phyloP scores from a whole-genome alignment of 2,329 filamentous ascomycete species.

The Neospermospora avenae region DNA sequence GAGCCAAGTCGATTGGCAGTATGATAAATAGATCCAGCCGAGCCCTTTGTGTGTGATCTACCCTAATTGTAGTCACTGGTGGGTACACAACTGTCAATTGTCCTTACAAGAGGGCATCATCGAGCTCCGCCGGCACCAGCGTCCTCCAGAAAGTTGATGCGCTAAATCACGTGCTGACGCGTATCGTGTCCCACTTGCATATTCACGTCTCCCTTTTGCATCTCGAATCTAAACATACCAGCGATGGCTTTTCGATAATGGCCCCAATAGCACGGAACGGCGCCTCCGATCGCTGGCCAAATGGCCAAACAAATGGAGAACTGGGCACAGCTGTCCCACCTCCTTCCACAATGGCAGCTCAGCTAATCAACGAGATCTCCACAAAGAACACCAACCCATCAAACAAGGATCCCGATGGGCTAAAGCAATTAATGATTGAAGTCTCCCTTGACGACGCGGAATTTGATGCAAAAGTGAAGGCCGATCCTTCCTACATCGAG shows the following conservation, averaged over 20 bases:
- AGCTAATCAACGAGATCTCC: constrained; percentile 79
- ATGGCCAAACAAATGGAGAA: constrained; percentile 21
- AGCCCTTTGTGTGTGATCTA: no score
- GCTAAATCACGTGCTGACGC: constrained; percentile 24
- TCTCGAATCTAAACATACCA: constrained; percentile 6
- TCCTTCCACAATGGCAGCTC: constrained; percentile 82
- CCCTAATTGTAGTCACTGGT: no score
- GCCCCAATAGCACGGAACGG: constrained; percentile 19
- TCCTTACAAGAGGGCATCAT: neutral
- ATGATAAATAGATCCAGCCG: no score
- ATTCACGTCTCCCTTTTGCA: neutral
- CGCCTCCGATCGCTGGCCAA: constrained; percentile 6
- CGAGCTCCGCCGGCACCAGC: neutral
- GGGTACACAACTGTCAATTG: no score
- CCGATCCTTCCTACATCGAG: constrained; percentile 16
- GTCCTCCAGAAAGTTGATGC: neutral
- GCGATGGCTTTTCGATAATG: constrained; percentile 29
- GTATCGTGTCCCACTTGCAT: constrained; percentile 12
- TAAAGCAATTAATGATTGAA: constrained; percentile 64
- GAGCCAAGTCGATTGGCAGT: no score
- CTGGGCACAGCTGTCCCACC: constrained; percentile 39
- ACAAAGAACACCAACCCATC: constrained; percentile 58
- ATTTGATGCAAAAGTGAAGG: constrained; percentile 35
- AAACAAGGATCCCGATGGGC: constrained; percentile 55
- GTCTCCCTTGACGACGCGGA: constrained; percentile 62